Conservation (phyloP, 2,329 filamentous ascomycete genomes). For the Penicillium digitatum region DNA sequence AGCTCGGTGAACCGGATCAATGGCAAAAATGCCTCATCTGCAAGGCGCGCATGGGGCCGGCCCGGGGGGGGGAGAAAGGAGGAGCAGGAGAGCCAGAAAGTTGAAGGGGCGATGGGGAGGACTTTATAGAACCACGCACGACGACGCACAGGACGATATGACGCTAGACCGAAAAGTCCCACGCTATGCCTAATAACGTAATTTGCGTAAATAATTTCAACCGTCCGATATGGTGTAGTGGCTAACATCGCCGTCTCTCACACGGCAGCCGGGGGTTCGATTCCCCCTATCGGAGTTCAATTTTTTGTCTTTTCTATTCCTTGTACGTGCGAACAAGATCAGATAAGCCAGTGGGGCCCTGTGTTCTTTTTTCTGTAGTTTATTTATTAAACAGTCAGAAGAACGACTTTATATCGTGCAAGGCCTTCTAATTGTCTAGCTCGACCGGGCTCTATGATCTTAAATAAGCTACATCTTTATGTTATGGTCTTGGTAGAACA, state of each 20-base stretch:
- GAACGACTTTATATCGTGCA: neutral
- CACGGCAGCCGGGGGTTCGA: constrained; percentile 31
- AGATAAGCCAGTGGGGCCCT: too few relatives aligned
- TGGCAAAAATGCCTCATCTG: neutral
- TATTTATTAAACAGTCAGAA: neutral
- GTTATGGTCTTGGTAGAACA: neutral
- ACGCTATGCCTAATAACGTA: neutral
- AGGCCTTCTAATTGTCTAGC: neutral
- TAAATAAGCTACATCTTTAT: neutral
- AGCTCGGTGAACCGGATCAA: neutral
- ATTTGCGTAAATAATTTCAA: neutral
- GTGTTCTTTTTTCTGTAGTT: too few relatives aligned
- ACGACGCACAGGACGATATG: neutral
- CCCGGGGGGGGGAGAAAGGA: too few relatives aligned
- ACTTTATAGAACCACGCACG: neutral
- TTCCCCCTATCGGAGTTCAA: constrained; percentile 28
- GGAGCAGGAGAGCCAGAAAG: neutral
- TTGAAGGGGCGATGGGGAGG: neutral
- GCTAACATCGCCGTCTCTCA: constrained; percentile 32
- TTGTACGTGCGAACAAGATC: too few relatives aligned
- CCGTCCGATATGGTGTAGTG: constrained; percentile 30
- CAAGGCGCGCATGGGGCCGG: neutral
- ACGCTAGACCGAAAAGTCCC: neutral
- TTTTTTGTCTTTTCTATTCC: neutral
- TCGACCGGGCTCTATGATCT: neutral